Conservation (phyloP, 2,329 filamentous ascomycete genomes). For the Dothistroma pini region DNA sequence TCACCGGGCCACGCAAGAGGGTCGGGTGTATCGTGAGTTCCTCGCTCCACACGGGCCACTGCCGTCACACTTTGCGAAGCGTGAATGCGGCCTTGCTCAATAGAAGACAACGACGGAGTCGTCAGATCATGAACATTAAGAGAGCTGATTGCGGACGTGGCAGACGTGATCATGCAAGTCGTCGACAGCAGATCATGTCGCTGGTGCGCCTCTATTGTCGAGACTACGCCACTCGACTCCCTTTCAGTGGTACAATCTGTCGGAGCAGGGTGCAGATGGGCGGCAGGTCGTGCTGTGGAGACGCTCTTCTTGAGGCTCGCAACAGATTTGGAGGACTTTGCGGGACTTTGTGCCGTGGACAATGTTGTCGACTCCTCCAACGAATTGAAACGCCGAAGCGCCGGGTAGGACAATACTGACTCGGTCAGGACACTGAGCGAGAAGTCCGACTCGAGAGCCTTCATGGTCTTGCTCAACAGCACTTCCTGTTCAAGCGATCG, state of each 20-base stretch:
- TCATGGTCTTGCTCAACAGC: conserved; percentile 13
- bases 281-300: not conserved
- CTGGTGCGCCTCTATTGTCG: not conserved
- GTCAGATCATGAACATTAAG: not conserved
- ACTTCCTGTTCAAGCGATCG: conserved; percentile 12
- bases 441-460: conserved; percentile 59
- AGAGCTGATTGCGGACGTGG: not conserved
- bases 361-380: not conserved
- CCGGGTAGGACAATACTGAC: conserved; percentile 84
- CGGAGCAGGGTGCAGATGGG: not conserved
- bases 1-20: conserved; percentile 41
- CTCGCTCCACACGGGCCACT: conserved; percentile 49
- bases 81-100: conserved; percentile 66
- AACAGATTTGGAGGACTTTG: not conserved
- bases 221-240: not conserved
- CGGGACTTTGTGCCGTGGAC: not conserved
- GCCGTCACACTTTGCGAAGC: conserved; percentile 64
- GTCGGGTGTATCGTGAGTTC: conserved; percentile 36
- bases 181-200: not conserved
- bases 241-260: not conserved
- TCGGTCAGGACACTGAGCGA: conserved; percentile 57
- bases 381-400: conserved; percentile 44
- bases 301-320: not conserved
- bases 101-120: not conserved
- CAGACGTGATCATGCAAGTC: not conserved